phyloP scores from a whole-genome alignment of 305 asterid species.

The Solanum aculeatissimum region DNA sequence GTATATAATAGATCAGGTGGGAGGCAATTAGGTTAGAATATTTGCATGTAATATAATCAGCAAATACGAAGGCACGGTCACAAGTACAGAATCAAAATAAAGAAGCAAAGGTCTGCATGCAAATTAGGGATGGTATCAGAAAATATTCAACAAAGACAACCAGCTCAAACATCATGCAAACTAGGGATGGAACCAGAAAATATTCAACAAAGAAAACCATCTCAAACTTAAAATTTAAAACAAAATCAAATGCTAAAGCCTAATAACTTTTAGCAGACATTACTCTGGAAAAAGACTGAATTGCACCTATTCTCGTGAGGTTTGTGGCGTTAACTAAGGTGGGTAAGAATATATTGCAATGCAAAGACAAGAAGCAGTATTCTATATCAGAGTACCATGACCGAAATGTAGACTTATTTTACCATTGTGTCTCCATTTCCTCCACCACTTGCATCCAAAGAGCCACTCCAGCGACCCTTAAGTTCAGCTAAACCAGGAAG shows the following conservation, averaged over 20 bases:
- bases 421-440: slow-evolving; percentile 99
- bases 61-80: background rate
- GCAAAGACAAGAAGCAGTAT: background rate
- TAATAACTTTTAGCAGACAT: background rate
- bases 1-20: background rate
- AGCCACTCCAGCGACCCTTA: slow-evolving; percentile 91
- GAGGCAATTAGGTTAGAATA: background rate
- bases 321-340: background rate
- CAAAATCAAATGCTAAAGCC: background rate
- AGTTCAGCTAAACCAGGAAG: slow-evolving; percentile 99
- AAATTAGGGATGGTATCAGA: background rate
- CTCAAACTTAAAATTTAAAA: background rate
- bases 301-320: background rate
- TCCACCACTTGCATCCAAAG: slow-evolving; percentile 97
- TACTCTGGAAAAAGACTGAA: background rate
- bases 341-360: background rate
- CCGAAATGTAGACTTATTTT: slow-evolving; percentile 11
- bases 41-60: background rate
- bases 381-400: background rate
- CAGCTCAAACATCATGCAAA: background rate
- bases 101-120: background rate
- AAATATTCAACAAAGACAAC: background rate
- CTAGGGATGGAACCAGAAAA: background rate
- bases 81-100: background rate
- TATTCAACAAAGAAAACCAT: background rate